These are phyloP conservation scores for Neurospora crassa DNA, from an alignment of 2,329 filamentous ascomycete species.

Conservation along the genomic window DNA sequence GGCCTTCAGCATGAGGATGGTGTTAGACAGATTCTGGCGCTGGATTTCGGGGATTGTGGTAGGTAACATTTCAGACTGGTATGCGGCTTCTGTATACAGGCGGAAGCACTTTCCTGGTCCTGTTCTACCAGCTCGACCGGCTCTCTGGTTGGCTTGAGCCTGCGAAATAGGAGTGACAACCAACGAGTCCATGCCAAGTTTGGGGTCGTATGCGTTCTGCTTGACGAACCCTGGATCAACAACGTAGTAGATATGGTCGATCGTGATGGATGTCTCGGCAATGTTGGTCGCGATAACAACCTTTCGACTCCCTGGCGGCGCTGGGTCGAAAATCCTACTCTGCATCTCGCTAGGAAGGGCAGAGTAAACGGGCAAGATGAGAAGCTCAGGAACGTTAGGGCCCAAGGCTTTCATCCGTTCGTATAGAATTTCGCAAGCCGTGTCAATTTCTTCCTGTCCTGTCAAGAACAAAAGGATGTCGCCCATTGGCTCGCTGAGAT, in stretches of 20 bases:
- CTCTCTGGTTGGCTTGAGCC: conserved; percentile 89
- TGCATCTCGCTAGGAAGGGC: conserved; percentile 90
- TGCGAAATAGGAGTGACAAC: conserved; percentile 95
- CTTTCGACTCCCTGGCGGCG: conserved; percentile 76
- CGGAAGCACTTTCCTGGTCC: conserved; percentile 95
- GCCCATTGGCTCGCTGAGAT: conserved; percentile 81
- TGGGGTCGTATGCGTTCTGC: conserved; percentile 93
- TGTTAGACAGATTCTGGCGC: conserved; percentile 81
- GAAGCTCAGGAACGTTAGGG: conserved; percentile 78
- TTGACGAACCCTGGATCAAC: conserved; percentile 97
- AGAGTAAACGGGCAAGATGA: conserved; percentile 94
- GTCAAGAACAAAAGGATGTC: conserved; percentile 97
- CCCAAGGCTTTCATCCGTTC: conserved; percentile 96
- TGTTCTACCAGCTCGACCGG: conserved; percentile 85
- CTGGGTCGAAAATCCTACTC: conserved; percentile 87
- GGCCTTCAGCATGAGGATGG: conserved; percentile 95
- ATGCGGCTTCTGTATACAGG: conserved; percentile 89
- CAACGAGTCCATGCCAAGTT: conserved; percentile 93
- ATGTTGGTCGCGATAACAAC: conserved; percentile 98
- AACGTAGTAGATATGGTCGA: conserved; percentile 96
- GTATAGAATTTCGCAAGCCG: conserved; percentile 80
- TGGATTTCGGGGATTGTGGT: conserved; percentile 96
- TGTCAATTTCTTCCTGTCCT: conserved; percentile 96
- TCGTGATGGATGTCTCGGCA: conserved; percentile 94
- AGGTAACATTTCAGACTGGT: conserved; percentile 92